A percentile compares a stretch with the other conserved stretches of the same genome.
phyloP scores from a whole-genome alignment of 2,329 filamentous ascomycete species.

The Colletotrichum karsti region DNA sequence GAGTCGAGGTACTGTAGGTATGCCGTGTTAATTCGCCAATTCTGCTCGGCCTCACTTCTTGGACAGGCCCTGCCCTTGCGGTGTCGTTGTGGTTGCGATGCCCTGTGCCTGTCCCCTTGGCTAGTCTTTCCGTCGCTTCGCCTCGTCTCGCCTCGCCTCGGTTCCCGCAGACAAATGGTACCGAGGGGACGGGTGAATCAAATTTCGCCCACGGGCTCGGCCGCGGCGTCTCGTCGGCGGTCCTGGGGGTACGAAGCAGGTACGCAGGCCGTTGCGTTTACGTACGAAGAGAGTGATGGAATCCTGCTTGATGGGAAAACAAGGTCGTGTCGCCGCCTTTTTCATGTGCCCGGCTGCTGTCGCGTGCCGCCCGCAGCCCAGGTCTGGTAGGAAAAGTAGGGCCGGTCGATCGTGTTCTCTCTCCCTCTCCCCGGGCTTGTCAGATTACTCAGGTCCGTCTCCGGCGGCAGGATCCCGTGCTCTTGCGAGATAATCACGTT shows the following conservation, averaged over 20 bases:
- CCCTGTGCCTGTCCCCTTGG: neutral
- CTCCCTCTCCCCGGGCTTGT: neutral
- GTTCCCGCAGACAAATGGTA: slow-evolving; percentile 8
- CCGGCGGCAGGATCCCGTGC: neutral
- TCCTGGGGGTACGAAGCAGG: neutral
- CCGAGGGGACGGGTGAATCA: slow-evolving; percentile 18
- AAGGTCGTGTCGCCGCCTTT: neutral
- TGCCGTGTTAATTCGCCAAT: neutral
- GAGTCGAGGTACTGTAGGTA: neutral
- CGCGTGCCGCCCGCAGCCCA: neutral
- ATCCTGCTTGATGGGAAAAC: neutral
- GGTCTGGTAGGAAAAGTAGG: neutral
- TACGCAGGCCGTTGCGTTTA: neutral
- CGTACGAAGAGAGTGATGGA: slow-evolving; percentile 1
- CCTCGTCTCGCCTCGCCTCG: slow-evolving; percentile 20
- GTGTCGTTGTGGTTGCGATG: too few species aligned
- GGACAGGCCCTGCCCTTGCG: neutral
- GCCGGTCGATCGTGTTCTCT: neutral
- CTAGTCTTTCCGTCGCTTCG: slow-evolving; percentile 14
- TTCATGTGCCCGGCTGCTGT: neutral
- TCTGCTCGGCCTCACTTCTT: neutral
- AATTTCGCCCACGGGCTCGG: slow-evolving; percentile 7
- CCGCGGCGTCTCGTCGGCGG: slow-evolving; percentile 22
- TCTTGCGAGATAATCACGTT: neutral
- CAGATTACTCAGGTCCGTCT: neutral